These are phyloP conservation scores for Arthroderma uncinatum DNA, from an alignment of 2,329 filamentous ascomycete genomes.

Conservation along the genomic window DNA sequence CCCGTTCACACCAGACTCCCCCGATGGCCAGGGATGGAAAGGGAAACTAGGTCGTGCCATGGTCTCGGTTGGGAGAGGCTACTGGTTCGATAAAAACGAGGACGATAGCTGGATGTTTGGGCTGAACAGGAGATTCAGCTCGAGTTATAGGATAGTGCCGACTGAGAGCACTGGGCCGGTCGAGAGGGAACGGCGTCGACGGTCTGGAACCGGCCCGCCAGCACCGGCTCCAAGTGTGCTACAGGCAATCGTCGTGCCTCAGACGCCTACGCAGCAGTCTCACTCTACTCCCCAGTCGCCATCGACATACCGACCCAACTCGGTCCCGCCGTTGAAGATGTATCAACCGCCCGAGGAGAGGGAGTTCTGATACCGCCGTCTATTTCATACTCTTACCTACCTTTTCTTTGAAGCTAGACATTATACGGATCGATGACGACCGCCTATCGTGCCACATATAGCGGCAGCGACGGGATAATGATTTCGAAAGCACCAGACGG, in stretches of 20 bases:
- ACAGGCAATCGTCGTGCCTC: conserved; percentile 18
- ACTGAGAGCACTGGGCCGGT: conserved; percentile 35
- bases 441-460: too few relatives aligned
- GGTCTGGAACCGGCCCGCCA: conserved; percentile 50
- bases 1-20: conserved; percentile 57
- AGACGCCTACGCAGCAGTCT: background rate
- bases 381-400: background rate
- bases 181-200: conserved; percentile 49
- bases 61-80: conserved; percentile 60
- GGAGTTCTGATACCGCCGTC: background rate
- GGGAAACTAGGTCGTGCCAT: conserved; percentile 69
- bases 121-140: conserved; percentile 50
- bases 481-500: background rate
- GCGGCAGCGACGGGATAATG: too few relatives aligned
- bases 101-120: conserved; percentile 57
- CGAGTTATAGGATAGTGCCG: conserved; percentile 27
- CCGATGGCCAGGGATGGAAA: conserved; percentile 68
- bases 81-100: conserved; percentile 64
- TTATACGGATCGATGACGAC: too few relatives aligned
- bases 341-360: conserved; percentile 7
- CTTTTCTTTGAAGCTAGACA: background rate
- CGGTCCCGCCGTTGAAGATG: conserved; percentile 5
- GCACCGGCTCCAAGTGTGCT: conserved; percentile 29
- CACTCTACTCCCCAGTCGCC: background rate
- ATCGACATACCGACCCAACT: background rate